Evolutionary conservation across 2,329 filamentous ascomycete genomes (phyloP).

Genomic region (Verticillium longisporum): DNA sequence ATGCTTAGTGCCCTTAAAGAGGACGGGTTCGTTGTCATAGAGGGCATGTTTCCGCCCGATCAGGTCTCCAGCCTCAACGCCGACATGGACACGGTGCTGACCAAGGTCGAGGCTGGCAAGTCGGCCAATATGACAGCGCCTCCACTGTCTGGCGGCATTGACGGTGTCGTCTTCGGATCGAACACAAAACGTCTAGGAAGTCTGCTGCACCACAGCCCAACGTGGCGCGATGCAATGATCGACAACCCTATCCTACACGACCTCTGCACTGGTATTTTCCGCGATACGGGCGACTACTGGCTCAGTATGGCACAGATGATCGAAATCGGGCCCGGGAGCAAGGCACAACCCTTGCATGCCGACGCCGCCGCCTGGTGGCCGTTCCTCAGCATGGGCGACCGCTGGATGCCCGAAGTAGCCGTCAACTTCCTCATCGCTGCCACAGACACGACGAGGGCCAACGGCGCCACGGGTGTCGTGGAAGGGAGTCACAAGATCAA

Average conservation of each 20-base stretch:
- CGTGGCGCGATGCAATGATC: conserved; percentile 18
- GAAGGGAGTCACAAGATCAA: conserved; percentile 5
- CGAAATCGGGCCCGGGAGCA: conserved; percentile 15
- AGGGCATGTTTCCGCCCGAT: conserved; percentile 1
- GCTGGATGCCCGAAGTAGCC: conserved; percentile 3
- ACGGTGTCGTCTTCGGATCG: conserved; percentile 10
- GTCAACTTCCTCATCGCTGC: conserved; percentile 14
- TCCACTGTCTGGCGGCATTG: background rate
- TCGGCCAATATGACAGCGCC: background rate
- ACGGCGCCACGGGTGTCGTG: conserved; percentile 13
- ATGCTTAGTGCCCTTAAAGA: background rate
- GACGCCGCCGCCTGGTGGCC: conserved; percentile 9
- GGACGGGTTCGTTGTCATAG: conserved; percentile 11
- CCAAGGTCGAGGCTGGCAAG: background rate
- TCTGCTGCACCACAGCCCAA: conserved; percentile 15
- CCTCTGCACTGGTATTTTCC: conserved; percentile 16
- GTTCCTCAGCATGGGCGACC: background rate
- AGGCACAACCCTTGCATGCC: conserved; percentile 17
- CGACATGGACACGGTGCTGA: conserved; percentile 5
- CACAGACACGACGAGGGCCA: conserved; percentile 11
- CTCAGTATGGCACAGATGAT: conserved; percentile 17
- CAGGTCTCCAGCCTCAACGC: conserved; percentile 6
- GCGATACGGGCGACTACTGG: conserved; percentile 21
- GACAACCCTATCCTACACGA: conserved; percentile 20
- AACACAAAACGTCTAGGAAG: conserved; percentile 18